A percentile compares a stretch with the other conserved stretches of the same genome.
phyloP scores from a whole-genome alignment of 192 early-diverging fungal species.

The Kickxella alabastrina region DNA sequence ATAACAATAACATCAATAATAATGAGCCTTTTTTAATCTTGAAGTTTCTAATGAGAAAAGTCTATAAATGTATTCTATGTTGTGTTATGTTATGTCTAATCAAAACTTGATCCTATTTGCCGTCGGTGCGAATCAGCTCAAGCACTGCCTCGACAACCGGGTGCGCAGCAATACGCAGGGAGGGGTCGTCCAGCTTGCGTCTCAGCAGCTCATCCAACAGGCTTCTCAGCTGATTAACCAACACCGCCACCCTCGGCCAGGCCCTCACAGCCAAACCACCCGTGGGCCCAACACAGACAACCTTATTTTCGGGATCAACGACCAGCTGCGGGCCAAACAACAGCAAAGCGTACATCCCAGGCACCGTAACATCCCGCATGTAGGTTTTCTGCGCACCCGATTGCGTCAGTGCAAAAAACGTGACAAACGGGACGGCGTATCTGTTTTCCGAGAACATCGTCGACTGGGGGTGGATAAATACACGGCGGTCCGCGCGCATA shows the following conservation, averaged over 20 bases:
- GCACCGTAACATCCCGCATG: constrained; percentile 58
- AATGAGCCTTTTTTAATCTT: too few species aligned
- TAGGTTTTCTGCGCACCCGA: constrained; percentile 22
- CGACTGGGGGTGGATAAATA: constrained; percentile 86
- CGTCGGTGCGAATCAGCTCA: constrained; percentile 34
- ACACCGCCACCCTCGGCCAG: constrained; percentile 66
- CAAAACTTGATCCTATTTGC: background rate
- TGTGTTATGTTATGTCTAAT: background rate
- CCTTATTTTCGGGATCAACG: constrained; percentile 67
- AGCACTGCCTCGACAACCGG: constrained; percentile 29
- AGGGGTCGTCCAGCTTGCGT: constrained; percentile 67
- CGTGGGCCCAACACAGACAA: constrained; percentile 55
- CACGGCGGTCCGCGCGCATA: constrained; percentile 54
- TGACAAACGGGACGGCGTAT: constrained; percentile 63
- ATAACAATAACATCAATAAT: too few species aligned
- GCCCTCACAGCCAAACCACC: constrained; percentile 66
- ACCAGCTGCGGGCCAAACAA: constrained; percentile 79
- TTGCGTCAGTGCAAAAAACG: constrained; percentile 61
- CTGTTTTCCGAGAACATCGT: constrained; percentile 59
- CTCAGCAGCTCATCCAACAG: constrained; percentile 68
- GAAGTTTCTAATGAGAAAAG: too few species aligned
- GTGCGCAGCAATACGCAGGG: constrained; percentile 44
- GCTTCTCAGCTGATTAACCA: constrained; percentile 70
- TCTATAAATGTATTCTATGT: background rate
- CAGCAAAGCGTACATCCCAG: constrained; percentile 66